Conservation (phyloP, 2,329 filamentous ascomycete genomes). For the Fusarium vanettenii region DNA sequence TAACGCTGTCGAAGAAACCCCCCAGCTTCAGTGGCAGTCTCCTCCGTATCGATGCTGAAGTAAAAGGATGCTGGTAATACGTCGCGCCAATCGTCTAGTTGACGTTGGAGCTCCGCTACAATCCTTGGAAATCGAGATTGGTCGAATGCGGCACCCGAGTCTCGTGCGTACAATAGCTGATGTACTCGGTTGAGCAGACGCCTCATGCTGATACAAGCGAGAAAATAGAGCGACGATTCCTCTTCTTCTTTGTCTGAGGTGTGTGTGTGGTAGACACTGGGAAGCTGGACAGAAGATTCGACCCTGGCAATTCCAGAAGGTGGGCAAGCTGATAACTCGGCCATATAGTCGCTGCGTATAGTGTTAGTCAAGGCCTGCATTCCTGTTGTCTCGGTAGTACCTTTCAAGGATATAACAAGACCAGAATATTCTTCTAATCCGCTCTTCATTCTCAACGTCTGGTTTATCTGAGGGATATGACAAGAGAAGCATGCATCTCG, state of each 20-base stretch:
- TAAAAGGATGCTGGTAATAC: slow-evolving; percentile 56
- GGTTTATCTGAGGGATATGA: slow-evolving; percentile 54
- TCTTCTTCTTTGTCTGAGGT: slow-evolving; percentile 52
- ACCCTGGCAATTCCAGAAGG: slow-evolving; percentile 63
- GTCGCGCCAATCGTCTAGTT: slow-evolving; percentile 61
- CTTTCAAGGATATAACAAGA: slow-evolving; percentile 66
- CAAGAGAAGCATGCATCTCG: slow-evolving; percentile 61
- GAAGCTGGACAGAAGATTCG: slow-evolving; percentile 61
- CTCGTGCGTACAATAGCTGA: slow-evolving; percentile 60
- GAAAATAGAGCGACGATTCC: slow-evolving; percentile 62
- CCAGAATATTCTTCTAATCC: slow-evolving; percentile 64
- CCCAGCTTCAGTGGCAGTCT: slow-evolving; percentile 54
- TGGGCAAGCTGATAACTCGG: slow-evolving; percentile 62
- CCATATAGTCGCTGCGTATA: slow-evolving; percentile 59
- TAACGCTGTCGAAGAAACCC: slow-evolving; percentile 63
- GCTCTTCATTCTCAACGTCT: slow-evolving; percentile 56
- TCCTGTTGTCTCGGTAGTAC: slow-evolving; percentile 32
- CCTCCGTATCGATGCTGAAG: slow-evolving; percentile 50
- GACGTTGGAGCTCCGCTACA: slow-evolving; percentile 60
- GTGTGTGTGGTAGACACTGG: slow-evolving; percentile 60
- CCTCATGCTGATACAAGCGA: slow-evolving; percentile 65
- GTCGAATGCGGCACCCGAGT: slow-evolving; percentile 58
- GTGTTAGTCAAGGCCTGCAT: not conserved
- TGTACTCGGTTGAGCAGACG: slow-evolving; percentile 61
- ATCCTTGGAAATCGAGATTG: slow-evolving; percentile 59